These are phyloP conservation scores for Tetrapyrgos nigripes DNA, from an alignment of 1,284 basidiomycete species.

Conservation along the genomic window DNA sequence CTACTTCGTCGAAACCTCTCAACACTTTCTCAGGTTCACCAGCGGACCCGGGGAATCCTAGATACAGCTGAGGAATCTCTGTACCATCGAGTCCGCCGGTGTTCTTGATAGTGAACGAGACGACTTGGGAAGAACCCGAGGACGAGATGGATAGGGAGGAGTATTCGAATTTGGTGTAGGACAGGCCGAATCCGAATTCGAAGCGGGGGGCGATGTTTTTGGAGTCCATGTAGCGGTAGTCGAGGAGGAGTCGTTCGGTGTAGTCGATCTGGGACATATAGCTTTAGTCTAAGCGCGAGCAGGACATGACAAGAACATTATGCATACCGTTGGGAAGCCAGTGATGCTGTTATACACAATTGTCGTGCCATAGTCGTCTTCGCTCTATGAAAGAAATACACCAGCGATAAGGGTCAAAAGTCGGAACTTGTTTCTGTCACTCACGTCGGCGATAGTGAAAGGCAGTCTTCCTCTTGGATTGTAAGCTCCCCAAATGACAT, in stretches of 20 bases:
- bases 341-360: conserved; percentile 45
- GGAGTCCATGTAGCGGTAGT: conserved; percentile 78
- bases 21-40: conserved; percentile 41
- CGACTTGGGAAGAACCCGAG: conserved; percentile 37
- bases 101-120: conserved; percentile 59
- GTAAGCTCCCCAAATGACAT: conserved; percentile 58
- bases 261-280: conserved; percentile 42
- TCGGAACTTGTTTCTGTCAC: conserved; percentile 13
- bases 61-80: conserved; percentile 62
- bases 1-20: conserved; percentile 43
- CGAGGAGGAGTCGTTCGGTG: conserved; percentile 56
- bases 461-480: conserved; percentile 69
- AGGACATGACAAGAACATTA: conserved; percentile 42
- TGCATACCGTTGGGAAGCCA: conserved; percentile 47
- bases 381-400: conserved; percentile 30
- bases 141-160: conserved; percentile 51
- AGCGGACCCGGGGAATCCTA: conserved; percentile 51
- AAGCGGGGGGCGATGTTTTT: conserved; percentile 59
- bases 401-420: neutral
- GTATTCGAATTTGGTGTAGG: conserved; percentile 79
- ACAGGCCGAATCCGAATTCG: conserved; percentile 83
- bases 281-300: neutral
- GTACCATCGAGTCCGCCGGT: conserved; percentile 56
- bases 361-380: conserved; percentile 45
- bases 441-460: conserved; percentile 63